Base-by-base conservation (phyloP, 2,329 filamentous ascomycete species). In the Myriosclerotinia duriaeana region DNA sequence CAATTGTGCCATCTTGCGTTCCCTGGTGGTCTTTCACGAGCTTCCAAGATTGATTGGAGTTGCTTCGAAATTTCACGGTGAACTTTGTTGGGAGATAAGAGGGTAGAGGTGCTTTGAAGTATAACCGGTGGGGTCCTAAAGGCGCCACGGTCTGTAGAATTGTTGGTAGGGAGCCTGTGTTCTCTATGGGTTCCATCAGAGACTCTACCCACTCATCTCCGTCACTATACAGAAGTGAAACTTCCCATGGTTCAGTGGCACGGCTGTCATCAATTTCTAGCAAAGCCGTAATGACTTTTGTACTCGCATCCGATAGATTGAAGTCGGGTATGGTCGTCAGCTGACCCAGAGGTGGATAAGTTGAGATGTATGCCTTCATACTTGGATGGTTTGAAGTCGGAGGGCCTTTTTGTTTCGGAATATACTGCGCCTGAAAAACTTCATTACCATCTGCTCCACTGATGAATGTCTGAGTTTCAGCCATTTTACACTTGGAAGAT, bases 291-390 rank as follows among this genome's bases (percentile, higher is more conserved):
- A 97, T 89, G 14, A 38, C 46, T 12, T 20, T 61, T 0, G 77
- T 75, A 50, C 89, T 80, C 22, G 22, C 22, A 26, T 52, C 48
- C 22, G 48, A 26, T 52, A 26, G 22, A 2, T 26, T 15, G 17
- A 26, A 9, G 9, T 38, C n/a, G n/a, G n/a, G 44, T 26, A 91
- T 74, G 59, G 85, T 82, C 1, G 91, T 93, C 34, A 90, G 84
- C 75, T 93, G 90, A 2, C 89, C 91, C 62, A 97, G 78, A 1
- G 92, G 86, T 15, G 93, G 93, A 73, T 87, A 88, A 68, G 82
- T 86, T 6, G 82, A 83, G 17, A 89, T 77, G 69, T 82, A 80
- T 30, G 84, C 82, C 74, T 74, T 75, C 75, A 76, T 76, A 83
- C 84, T 77, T 84, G 74, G 72, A 77, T 78, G 78, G 79, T 82